phyloP scores from a whole-genome alignment of 2,329 filamentous ascomycete genomes.

The Cladosporium sp. region DNA sequence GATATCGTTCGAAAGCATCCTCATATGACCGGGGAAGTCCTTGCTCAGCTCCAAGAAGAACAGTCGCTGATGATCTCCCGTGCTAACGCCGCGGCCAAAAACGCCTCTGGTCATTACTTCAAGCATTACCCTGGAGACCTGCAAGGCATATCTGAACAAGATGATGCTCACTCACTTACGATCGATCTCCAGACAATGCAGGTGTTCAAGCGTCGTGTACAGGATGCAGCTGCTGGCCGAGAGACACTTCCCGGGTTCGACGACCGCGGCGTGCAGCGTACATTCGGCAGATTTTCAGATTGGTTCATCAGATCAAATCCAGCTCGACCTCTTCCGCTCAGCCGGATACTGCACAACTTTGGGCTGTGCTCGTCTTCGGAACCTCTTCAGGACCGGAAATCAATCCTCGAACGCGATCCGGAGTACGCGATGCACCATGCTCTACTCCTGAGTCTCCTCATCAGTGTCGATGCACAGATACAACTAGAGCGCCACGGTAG shows the following conservation, averaged over 20 bases:
- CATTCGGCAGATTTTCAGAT: background rate
- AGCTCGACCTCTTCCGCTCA: background rate
- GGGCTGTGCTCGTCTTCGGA: background rate
- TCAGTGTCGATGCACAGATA: background rate
- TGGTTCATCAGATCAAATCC: background rate
- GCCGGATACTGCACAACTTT: background rate
- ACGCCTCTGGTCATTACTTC: background rate
- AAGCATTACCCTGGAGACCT: background rate
- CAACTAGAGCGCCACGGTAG: background rate
- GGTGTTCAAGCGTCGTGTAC: background rate
- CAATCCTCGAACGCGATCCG: background rate
- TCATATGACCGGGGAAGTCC: too few species aligned
- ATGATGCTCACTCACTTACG: background rate
- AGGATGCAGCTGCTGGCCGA: background rate
- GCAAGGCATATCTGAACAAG: background rate
- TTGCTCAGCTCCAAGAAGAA: background rate
- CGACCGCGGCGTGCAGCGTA: background rate
- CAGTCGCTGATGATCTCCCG: background rate
- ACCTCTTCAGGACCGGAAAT: background rate
- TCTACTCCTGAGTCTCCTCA: background rate
- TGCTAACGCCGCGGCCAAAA: background rate
- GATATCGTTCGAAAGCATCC: background rate
- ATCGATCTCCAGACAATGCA: background rate
- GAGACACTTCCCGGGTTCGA: background rate
- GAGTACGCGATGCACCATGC: background rate